A percentile compares a stretch with the other conserved stretches of the same genome.
Conservation (phyloP, 1,139 yeast species). For the Protomyces inouyei region DNA sequence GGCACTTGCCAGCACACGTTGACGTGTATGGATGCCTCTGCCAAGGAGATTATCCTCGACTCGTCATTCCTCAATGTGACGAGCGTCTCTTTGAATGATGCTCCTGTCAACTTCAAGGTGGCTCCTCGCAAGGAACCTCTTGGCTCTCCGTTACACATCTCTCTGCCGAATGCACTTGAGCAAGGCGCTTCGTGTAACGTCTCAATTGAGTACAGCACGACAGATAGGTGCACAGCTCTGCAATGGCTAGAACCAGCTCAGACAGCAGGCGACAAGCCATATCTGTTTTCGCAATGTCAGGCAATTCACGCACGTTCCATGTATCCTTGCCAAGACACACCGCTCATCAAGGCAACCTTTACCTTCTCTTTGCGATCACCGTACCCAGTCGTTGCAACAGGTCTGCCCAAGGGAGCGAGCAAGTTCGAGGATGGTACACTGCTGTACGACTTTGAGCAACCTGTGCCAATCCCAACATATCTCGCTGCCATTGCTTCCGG, state of each 20-base stretch:
- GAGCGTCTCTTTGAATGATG: constrained; percentile 48
- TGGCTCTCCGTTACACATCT: constrained; percentile 58
- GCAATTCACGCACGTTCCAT: constrained; percentile 86
- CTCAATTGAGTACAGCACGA: constrained; percentile 57
- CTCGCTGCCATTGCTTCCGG: constrained; percentile 84
- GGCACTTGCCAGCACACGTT: constrained; percentile 58
- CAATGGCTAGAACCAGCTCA: constrained; percentile 77
- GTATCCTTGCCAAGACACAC: constrained; percentile 89
- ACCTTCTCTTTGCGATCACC: constrained; percentile 55
- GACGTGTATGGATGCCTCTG: constrained; percentile 35
- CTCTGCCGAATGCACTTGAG: constrained; percentile 12
- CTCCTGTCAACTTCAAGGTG: constrained; percentile 40
- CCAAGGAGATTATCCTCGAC: constrained; percentile 53
- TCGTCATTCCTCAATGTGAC: constrained; percentile 58
- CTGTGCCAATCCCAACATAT: constrained; percentile 80
- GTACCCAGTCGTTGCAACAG: constrained; percentile 33
- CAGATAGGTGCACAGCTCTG: constrained; percentile 71
- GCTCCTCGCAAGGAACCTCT: constrained; percentile 55
- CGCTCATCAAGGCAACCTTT: constrained; percentile 69
- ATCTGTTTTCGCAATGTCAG: constrained; percentile 84
- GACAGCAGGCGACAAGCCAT: constrained; percentile 73
- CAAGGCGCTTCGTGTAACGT: constrained; percentile 39
- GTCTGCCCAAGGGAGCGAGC: constrained; percentile 32
- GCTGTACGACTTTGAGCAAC: constrained; percentile 54
- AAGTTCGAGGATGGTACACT: constrained; percentile 29